Percentiles rank a stretch among this genome's conserved stretches.
Conservation (phyloP, 1,139 yeast genomes). For the Candida smagusa region DNA sequence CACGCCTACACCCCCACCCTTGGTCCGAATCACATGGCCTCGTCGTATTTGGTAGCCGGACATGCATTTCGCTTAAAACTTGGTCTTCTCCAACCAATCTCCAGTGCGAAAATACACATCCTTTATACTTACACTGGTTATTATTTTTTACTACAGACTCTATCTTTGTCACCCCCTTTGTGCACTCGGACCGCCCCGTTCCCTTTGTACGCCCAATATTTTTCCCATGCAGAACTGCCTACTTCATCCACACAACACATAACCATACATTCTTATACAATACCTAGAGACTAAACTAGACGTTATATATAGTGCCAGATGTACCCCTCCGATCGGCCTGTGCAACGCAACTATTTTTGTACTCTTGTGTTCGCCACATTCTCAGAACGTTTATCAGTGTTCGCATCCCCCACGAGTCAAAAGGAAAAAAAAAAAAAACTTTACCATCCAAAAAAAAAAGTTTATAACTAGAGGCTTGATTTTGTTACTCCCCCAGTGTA, state of each 20-base stretch:
- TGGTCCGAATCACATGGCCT: too few species aligned
- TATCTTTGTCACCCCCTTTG: neutral
- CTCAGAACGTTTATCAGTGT: neutral
- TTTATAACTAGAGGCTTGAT: too few species aligned
- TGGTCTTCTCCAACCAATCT: too few species aligned
- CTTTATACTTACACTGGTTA: too few species aligned
- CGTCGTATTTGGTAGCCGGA: neutral
- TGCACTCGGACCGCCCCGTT: neutral
- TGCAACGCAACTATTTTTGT: neutral
- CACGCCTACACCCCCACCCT: too few species aligned
- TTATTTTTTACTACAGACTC: too few species aligned
- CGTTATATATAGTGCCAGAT: neutral
- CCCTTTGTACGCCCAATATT: neutral
- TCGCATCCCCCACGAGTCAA: neutral
- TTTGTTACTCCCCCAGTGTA: neutral
- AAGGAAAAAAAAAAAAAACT: neutral
- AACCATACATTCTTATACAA: neutral
- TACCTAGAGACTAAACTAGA: neutral
- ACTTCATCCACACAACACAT: neutral
- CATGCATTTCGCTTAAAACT: neutral
- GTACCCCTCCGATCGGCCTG: slow-evolving; percentile 1
- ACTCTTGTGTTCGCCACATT: neutral
- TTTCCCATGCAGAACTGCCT: neutral
- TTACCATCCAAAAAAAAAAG: neutral
- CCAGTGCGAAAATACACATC: too few species aligned